Percentiles rank a stretch among this genome's conserved stretches.
phyloP scores from a whole-genome alignment of 116 monocot species.

The Phalaenopsis hybrid region DNA sequence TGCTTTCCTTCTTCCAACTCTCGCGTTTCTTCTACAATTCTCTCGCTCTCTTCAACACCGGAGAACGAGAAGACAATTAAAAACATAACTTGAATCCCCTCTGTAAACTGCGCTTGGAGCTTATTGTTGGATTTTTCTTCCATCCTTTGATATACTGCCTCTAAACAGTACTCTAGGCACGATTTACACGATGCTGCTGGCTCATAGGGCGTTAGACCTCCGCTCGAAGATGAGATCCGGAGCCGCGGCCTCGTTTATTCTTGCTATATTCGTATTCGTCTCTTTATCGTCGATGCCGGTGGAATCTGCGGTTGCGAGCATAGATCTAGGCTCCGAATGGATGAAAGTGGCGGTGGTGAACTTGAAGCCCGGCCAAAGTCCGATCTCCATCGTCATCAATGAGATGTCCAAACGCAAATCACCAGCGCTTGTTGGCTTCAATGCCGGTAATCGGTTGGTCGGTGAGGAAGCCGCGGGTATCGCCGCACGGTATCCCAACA shows the following conservation, averaged over 20 bases:
- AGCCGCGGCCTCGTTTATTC: neutral
- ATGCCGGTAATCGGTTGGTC: conserved; percentile 64
- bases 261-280: conserved; percentile 8
- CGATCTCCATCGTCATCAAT: conserved; percentile 92
- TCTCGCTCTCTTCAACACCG: neutral
- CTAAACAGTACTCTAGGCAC: neutral
- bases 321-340: conserved; percentile 97
- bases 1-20: neutral
- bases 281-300: conserved; percentile 12
- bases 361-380: conserved; percentile 70
- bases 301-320: conserved; percentile 58
- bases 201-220: neutral
- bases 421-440: conserved; percentile 74
- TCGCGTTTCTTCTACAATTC: neutral
- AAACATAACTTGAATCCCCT: neutral
- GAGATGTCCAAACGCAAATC: conserved; percentile 99
- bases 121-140: neutral
- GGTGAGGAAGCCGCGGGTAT: conserved; percentile 94
- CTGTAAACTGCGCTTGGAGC: neutral
- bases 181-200: neutral
- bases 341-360: conserved; percentile 90
- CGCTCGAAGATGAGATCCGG: conserved; percentile 5
- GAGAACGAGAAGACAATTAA: neutral
- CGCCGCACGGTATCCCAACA: conserved; percentile 74
- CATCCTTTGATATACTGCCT: neutral